Evolutionary conservation across 352 stramenopile species (phyloP), one percentile per base, ranked within the genome.

Genomic region (Phytophthora melonis): DNA sequence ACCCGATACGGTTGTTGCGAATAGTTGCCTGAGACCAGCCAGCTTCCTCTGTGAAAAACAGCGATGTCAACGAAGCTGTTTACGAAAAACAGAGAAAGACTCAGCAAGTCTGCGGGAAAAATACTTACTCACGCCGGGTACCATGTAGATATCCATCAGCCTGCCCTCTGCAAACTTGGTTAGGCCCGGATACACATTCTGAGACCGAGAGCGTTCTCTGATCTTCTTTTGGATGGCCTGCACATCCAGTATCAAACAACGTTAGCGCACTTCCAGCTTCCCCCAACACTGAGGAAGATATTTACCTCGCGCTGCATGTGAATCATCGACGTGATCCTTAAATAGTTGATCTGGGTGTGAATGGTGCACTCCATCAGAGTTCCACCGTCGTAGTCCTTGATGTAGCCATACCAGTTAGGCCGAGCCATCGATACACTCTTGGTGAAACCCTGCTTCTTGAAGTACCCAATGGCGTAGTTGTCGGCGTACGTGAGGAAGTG

Each of bases 301-400:
- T 45, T 14, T 75, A 99, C 98, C 82, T 98, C 87, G 63, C 92
- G 86, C 83, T 99, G 98, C 43, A 86, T 80, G 30, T 92, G 77
- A 54, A 99, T 81, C 93, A 99, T 99, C 52, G 95, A 93, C 3
- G 93, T 95, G 71, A 99, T 95, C 25, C 91, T 80, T 70, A 98
- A 95, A 91, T 99, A 99, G 76, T 99, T 93, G 77, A 99, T 98
- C 66, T 97, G 91, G 32, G 97, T 95, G 82, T 99, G 97, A 27
- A 99, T 97, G 70, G 98, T 98, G 84, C 98, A 99, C 78, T 99
- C 97, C 97, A 99, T 99, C 59, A 99, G 86, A 11, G 97, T 99
- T 23, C 97, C 98, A 52, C 98, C 98, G 78, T 99, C 98, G 78
- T 99, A 99, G 81, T 99, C 98, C 82, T 99, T 99, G 77, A 99